A percentile compares a stretch with the other conserved stretches of the same genome.
phyloP scores from a whole-genome alignment of 805 yeast genomes.

The Lipomyces yamanashiensis region DNA sequence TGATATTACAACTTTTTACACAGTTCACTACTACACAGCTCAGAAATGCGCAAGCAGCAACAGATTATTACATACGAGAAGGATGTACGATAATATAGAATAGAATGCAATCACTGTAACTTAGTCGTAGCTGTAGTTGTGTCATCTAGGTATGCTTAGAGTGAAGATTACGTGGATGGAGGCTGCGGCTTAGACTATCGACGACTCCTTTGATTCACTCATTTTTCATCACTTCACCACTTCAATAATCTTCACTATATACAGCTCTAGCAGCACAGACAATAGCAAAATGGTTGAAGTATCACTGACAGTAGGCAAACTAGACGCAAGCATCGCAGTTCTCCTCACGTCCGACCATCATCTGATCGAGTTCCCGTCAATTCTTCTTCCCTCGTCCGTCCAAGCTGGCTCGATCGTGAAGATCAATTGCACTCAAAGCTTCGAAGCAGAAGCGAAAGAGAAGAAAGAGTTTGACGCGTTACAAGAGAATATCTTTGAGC shows the following conservation, averaged over 20 bases:
- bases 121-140: too few relatives aligned
- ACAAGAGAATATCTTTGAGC: conserved; percentile 72
- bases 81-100: too few relatives aligned
- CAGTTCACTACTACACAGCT: too few relatives aligned
- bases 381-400: conserved; percentile 85
- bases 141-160: too few relatives aligned
- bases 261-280: neutral
- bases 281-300: conserved; percentile 32
- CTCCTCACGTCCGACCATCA: conserved; percentile 90
- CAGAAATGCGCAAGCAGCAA: too few relatives aligned
- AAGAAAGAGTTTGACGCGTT: conserved; percentile 60
- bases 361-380: conserved; percentile 94
- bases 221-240: neutral
- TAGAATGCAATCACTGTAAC: too few relatives aligned
- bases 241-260: too few relatives aligned
- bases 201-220: neutral
- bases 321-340: conserved; percentile 92
- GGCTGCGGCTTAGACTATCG: too few relatives aligned
- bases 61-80: too few relatives aligned
- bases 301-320: conserved; percentile 84
- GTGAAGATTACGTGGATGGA: too few relatives aligned
- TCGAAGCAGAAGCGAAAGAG: conserved; percentile 66
- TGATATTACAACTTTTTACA: too few relatives aligned
- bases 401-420: conserved; percentile 90
- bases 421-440: conserved; percentile 79